Conservation (phyloP, 805 yeast genomes). For the Pichia nanzhaoensis region DNA sequence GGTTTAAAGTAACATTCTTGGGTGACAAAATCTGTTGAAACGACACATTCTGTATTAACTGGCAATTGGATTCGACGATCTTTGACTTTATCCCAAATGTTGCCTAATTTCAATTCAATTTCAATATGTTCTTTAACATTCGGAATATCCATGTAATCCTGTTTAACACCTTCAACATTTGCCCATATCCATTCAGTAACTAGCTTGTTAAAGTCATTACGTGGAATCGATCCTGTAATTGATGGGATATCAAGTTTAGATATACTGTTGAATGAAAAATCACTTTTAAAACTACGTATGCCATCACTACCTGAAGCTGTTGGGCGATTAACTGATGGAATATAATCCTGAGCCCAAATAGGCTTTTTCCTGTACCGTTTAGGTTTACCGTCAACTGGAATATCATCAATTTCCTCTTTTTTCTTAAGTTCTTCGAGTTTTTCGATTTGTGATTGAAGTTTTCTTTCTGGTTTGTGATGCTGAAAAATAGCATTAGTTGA, state of each 20-base stretch:
- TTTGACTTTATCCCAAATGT: slow-evolving; percentile 54
- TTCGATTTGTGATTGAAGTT: slow-evolving; percentile 22
- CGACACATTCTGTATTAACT: slow-evolving; percentile 61
- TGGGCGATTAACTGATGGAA: slow-evolving; percentile 30
- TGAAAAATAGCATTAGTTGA: not conserved
- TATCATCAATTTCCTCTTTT: slow-evolving; percentile 12
- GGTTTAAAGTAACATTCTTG: slow-evolving; percentile 54
- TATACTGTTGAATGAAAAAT: slow-evolving; percentile 11
- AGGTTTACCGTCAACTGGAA: slow-evolving; percentile 38
- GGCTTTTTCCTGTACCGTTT: slow-evolving; percentile 61
- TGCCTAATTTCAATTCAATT: slow-evolving; percentile 69
- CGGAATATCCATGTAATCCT: slow-evolving; percentile 32
- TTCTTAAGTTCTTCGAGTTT: slow-evolving; percentile 29
- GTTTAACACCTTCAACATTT: slow-evolving; percentile 59
- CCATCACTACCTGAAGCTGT: slow-evolving; percentile 5
- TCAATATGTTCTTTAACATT: slow-evolving; percentile 50
- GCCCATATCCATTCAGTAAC: slow-evolving; percentile 89
- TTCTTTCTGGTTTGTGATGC: slow-evolving; percentile 3
- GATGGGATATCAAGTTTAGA: slow-evolving; percentile 34
- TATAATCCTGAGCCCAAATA: slow-evolving; percentile 78
- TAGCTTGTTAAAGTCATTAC: slow-evolving; percentile 73
- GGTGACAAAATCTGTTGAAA: slow-evolving; percentile 41
- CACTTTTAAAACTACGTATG: slow-evolving; percentile 3
- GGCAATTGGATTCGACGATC: slow-evolving; percentile 61
- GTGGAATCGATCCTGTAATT: slow-evolving; percentile 68